Evolutionary conservation across 139 green algal genomes (phyloP), one percentile per base, ranked within the genome.

Genomic region (Tetradesmus obliquus): DNA sequence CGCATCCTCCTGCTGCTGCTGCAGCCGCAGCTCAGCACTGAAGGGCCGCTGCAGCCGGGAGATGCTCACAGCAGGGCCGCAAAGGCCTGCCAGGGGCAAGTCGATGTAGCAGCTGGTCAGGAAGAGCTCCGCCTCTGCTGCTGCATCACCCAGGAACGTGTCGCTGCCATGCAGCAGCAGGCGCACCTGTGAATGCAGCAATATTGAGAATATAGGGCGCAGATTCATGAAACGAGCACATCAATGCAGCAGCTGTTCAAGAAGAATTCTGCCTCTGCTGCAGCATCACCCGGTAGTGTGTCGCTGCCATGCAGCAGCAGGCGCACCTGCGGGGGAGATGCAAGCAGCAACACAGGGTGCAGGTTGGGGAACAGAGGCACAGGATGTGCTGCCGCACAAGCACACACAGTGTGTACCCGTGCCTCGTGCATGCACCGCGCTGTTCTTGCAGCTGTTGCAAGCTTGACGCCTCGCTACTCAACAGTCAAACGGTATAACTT

Each of bases 251-350:
- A 58, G 82, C 95, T 88, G 51, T 95, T 96, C 13, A 99, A 84
- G 93, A 99, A 99, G 32, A 99, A 93, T 91, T 99, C 97, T 12
- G 51, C 74, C 2, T 97, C 93, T 1, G 91, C 92, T 10, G 96
- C 98, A 12, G 96, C 97, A 87, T 99, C 97, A 20, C 96, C 98
- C 83, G 99, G 95, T 88, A 99, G 95, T 17, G 98, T 99, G 66
- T 98, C 96, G 19, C 58, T 69, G 45, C 96, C 97, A 15, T 92
- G 93, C 79, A 96, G 91, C 91, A 99, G 71, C 79, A 94, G 60
- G 5, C 98, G 94, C 57, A 98, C 91, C 94, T 98, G 95, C 32
- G 32, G 32, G 32, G 32, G 32, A 45, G 32, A 45, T 45, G 66
- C 10, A 13, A 22, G 62, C 62, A 72, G 62, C 62, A 45, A 45